phyloP scores from a whole-genome alignment of 1,284 basidiomycete species.

The Ceratorhiza oryzae-sativae region DNA sequence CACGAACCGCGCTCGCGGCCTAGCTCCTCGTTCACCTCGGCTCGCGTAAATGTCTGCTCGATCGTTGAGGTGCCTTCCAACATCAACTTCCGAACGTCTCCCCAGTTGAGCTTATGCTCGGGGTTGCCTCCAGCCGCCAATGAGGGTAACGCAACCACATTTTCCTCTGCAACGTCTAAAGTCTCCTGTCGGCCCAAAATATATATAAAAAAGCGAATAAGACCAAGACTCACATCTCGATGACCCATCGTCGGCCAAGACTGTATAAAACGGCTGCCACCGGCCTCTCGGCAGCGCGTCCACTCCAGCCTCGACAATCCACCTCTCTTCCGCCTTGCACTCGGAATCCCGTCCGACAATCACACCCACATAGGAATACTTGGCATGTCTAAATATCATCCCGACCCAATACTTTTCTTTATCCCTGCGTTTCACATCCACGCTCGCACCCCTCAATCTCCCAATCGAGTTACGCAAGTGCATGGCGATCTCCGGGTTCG shows the following conservation, averaged over 20 bases:
- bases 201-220: no score
- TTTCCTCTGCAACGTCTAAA: conserved; percentile 58
- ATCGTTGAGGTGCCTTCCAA: background rate
- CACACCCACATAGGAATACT: conserved; percentile 57
- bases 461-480: conserved; percentile 7
- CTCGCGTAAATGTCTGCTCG: conserved; percentile 7
- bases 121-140: background rate
- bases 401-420: conserved; percentile 57
- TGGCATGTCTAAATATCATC: conserved; percentile 58
- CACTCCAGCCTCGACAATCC: conserved; percentile 59
- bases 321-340: conserved; percentile 56
- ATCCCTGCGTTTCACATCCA: background rate
- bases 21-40: conserved; percentile 17
- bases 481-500: conserved; percentile 4
- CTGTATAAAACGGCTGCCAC: conserved; percentile 62
- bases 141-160: conserved; percentile 48
- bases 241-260: conserved; percentile 54
- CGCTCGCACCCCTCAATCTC: background rate
- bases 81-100: background rate
- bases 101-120: background rate
- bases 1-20: conserved; percentile 30
- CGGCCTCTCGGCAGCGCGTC: conserved; percentile 54
- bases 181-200: no score
- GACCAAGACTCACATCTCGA: conserved; percentile 58
- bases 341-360: conserved; percentile 63